Conservation (phyloP, 164 flowering plant genomes). For the Cinnamomum chago region DNA sequence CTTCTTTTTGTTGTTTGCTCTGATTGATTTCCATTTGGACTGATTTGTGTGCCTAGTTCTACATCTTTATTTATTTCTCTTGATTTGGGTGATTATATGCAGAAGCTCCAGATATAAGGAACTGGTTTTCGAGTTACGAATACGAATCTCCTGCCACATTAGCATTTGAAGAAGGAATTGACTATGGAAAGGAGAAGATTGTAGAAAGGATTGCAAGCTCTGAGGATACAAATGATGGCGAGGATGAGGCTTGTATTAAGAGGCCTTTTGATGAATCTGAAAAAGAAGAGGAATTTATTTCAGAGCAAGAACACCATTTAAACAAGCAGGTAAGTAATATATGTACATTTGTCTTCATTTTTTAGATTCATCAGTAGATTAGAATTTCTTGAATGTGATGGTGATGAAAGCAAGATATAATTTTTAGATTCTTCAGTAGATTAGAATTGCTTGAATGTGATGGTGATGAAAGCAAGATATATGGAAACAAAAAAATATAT, state of each 20-base stretch:
- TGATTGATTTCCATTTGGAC: too few species aligned
- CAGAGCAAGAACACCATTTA: neutral
- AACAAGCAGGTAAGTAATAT: neutral
- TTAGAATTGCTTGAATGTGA: too few species aligned
- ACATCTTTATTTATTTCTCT: neutral
- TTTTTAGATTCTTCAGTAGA: too few species aligned
- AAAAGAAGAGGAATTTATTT: neutral
- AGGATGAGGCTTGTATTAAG: neutral
- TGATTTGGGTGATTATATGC: neutral
- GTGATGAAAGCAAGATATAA: too few species aligned
- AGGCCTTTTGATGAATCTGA: neutral
- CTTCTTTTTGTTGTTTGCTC: too few species aligned
- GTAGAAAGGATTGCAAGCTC: neutral
- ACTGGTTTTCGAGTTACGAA: slow-evolving; percentile 7
- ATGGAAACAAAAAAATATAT: too few species aligned
- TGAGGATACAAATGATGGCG: neutral
- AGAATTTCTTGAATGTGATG: too few species aligned
- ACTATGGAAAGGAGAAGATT: neutral
- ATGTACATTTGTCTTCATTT: too few species aligned
- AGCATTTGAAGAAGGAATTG: neutral
- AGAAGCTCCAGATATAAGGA: slow-evolving; percentile 12
- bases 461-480: too few species aligned
- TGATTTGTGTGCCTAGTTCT: neutral
- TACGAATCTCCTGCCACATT: slow-evolving; percentile 1
- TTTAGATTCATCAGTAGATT: too few species aligned